phyloP scores from a whole-genome alignment of 2,329 filamentous ascomycete genomes.

The Trichoderma breve region DNA sequence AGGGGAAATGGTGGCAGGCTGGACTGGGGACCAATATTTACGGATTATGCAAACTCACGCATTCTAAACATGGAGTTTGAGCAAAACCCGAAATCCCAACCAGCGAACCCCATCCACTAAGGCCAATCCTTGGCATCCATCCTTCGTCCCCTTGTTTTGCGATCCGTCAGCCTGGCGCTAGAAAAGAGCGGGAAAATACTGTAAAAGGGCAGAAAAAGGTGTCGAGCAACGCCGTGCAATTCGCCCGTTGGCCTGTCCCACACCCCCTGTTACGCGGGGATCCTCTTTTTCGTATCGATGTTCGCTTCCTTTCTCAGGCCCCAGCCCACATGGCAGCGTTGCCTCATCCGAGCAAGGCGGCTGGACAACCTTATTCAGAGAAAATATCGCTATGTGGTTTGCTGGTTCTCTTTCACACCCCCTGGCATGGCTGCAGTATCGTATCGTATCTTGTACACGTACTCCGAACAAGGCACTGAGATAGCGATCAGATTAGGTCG shows the following conservation, averaged over 20 bases:
- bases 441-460: neutral
- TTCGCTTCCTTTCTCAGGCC: neutral
- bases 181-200: neutral
- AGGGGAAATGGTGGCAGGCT: neutral
- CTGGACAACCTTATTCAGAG: neutral
- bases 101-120: neutral
- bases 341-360: neutral
- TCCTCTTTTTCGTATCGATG: neutral
- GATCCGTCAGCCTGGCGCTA: neutral
- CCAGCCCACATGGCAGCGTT: constrained; percentile 9
- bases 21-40: neutral
- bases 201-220: neutral
- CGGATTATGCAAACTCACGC: neutral
- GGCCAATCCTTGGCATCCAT: neutral
- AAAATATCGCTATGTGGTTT: neutral
- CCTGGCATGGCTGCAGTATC: neutral
- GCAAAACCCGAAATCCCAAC: constrained; percentile 11
- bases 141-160: neutral
- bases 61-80: constrained; percentile 6
- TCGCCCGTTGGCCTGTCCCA: neutral
- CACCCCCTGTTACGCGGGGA: neutral
- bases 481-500: neutral
- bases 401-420: neutral
- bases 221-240: neutral
- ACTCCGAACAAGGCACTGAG: neutral